Conservation (phyloP, 1,139 yeast genomes). For the Yamadazyma membranifaciens region DNA sequence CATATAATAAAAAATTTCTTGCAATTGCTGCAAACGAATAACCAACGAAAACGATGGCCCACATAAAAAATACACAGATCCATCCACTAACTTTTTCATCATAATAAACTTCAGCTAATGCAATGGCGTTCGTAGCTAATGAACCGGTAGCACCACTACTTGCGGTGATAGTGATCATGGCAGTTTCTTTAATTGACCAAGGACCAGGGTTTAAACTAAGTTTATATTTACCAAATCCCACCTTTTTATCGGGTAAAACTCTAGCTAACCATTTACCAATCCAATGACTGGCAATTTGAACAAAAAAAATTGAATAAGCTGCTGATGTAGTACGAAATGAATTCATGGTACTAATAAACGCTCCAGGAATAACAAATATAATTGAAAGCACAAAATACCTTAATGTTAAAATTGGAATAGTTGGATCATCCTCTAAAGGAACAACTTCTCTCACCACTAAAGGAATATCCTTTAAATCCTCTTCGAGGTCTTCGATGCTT, state of each 20-base stretch:
- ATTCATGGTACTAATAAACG: conserved; percentile 46
- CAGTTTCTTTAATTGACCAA: conserved; percentile 46
- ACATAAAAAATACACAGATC: conserved; percentile 39
- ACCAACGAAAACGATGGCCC: conserved; percentile 47
- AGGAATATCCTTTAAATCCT: conserved; percentile 18
- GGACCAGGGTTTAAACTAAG: conserved; percentile 43
- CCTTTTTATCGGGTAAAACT: conserved; percentile 26
- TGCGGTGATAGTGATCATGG: conserved; percentile 42
- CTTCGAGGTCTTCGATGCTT: neutral
- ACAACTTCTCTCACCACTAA: conserved; percentile 33
- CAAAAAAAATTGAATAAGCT: conserved; percentile 44
- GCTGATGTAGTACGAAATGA: conserved; percentile 47
- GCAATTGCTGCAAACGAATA: conserved; percentile 46
- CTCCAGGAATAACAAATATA: conserved; percentile 44
- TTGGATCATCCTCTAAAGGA: conserved; percentile 33
- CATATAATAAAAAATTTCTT: conserved; percentile 37
- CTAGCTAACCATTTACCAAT: conserved; percentile 37
- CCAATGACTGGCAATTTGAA: conserved; percentile 43
- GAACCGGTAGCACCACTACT: conserved; percentile 47
- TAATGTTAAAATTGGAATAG: conserved; percentile 36
- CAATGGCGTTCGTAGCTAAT: conserved; percentile 39
- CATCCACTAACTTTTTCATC: conserved; percentile 26
- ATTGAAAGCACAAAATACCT: conserved; percentile 37
- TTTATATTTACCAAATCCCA: conserved; percentile 18
- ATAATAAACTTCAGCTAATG: conserved; percentile 40